Conservation (phyloP, 345 rosid genomes). For the Cardamine resedifolia region DNA sequence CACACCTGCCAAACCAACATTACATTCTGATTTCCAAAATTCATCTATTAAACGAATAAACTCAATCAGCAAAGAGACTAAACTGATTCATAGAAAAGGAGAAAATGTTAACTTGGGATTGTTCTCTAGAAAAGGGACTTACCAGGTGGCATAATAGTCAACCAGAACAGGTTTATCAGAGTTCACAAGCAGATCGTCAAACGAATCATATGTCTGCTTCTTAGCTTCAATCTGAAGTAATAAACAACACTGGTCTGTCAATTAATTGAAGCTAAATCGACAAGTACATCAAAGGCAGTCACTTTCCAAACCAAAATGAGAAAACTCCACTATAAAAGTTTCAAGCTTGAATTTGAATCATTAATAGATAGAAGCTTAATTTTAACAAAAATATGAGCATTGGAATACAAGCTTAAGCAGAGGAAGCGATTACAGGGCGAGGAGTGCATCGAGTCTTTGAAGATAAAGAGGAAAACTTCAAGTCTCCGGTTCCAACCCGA, state of each 20-base stretch:
- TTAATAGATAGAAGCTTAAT: neutral
- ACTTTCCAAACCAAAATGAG: neutral
- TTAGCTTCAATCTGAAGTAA: slow-evolving; percentile 60
- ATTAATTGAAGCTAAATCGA: neutral
- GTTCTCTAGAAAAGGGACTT: slow-evolving; percentile 11
- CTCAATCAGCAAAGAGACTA: slow-evolving; percentile 14
- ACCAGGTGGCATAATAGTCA: slow-evolving; percentile 95
- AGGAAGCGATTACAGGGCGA: slow-evolving; percentile 15
- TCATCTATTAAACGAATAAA: neutral
- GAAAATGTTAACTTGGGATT: neutral
- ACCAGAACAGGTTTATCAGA: slow-evolving; percentile 82
- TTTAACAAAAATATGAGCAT: neutral
- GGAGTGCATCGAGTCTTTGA: slow-evolving; percentile 33
- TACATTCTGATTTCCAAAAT: neutral
- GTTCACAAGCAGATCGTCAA: slow-evolving; percentile 67
- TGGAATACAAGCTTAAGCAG: neutral
- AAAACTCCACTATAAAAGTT: neutral
- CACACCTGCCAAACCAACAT: slow-evolving; percentile 61
- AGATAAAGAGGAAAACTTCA: slow-evolving; percentile 16
- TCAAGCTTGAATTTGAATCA: neutral
- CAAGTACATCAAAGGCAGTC: neutral
- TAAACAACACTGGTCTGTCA: neutral
- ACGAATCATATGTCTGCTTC: slow-evolving; percentile 68
- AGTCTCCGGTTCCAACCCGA: slow-evolving; percentile 31
- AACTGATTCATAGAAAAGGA: neutral